A percentile compares a stretch with the other conserved stretches of the same genome.
phyloP scores from a whole-genome alignment of 768 basidiomycete species.

The Mycena indigotica region DNA sequence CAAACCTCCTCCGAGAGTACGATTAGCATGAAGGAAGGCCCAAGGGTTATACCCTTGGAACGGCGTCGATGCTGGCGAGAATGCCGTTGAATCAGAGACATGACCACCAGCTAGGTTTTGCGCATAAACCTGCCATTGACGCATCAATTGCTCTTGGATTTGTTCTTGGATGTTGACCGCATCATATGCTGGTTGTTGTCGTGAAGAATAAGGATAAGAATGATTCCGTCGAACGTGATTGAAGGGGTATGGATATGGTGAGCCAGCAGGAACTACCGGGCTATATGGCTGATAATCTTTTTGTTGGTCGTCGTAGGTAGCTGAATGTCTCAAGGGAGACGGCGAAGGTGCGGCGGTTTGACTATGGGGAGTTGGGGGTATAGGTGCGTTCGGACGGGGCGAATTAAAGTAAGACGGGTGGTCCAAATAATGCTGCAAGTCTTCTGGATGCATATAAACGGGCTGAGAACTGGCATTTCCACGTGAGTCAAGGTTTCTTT shows the following conservation, averaged over 20 bases:
- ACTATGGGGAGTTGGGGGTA: constrained; percentile 78
- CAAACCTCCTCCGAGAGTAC: constrained; percentile 43
- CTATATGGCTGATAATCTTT: constrained; percentile 48
- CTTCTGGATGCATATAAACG: constrained; percentile 53
- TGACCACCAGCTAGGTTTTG: constrained; percentile 62
- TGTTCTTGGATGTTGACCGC: constrained; percentile 45
- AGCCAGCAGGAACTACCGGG: constrained; percentile 61
- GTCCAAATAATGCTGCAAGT: constrained; percentile 59
- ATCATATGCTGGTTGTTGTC: constrained; percentile 39
- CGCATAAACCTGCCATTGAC: constrained; percentile 80
- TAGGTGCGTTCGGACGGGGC: constrained; percentile 70
- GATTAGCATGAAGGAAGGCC: constrained; percentile 65
- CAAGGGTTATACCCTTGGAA: constrained; percentile 75
- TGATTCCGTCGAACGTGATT: constrained; percentile 66
- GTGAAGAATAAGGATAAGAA: constrained; percentile 38
- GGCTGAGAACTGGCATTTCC: constrained; percentile 36
- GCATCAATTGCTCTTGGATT: constrained; percentile 70
- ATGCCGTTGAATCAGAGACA: constrained; percentile 73
- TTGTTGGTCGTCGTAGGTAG: constrained; percentile 43
- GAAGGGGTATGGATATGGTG: constrained; percentile 81
- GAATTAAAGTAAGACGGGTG: constrained; percentile 61
- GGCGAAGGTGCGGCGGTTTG: constrained; percentile 76
- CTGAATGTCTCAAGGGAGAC: constrained; percentile 58
- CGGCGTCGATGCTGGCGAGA: constrained; percentile 76
- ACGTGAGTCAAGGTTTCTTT: constrained; percentile 29